Base-by-base conservation (phyloP, 371 early-diverging fungal genomes). In the Batkoa obscura region DNA sequence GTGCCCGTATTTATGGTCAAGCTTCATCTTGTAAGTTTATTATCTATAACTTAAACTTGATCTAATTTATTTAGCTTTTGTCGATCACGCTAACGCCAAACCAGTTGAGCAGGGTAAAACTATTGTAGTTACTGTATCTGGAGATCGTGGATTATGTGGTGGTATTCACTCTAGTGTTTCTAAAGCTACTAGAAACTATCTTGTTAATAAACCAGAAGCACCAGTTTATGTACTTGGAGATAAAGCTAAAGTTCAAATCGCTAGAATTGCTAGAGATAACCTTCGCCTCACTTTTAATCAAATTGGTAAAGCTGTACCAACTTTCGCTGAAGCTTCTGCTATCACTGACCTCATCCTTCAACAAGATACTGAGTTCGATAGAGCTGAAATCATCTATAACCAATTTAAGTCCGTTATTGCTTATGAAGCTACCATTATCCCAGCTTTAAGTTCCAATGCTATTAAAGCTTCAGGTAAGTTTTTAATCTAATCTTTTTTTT, bases 131-230 rank as follows among this genome's bases (percentile, higher is more conserved):
- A 84, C 90, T 38, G 71, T 83, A 51, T 91, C 94, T 34, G 93
- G 94, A 48, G 98, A 98, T 76, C 84, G 90, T 76, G 98, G 98
- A 75, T 84, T 98, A 38, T 96, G 98, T 76, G 95, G 95, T 71
- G 95, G 93, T 81, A 90, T 96, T 68, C 97, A 98, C 84, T 84
- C 86, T 62, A 83, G 86, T 62, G 84, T 98, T 35, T 78, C 92
- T 68, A 94, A 92, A 74, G 75, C 72, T 60, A 79, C 87, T 64
- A 81, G 84, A 62, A 75, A 72, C 53, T 69, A 67, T 60, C 23
- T 89, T 39, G 72, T 70, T 35, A 66, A 66, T 33, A 63, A 72
- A 35, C 74, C 78, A 47, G 77, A 78, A 12, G 57, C 71, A 10
- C 62, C 64, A 30, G 60, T 86, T 45, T 77, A 88, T 43, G 73